phyloP scores from a whole-genome alignment of 345 rosid genomes.

The Citrus australasica region DNA sequence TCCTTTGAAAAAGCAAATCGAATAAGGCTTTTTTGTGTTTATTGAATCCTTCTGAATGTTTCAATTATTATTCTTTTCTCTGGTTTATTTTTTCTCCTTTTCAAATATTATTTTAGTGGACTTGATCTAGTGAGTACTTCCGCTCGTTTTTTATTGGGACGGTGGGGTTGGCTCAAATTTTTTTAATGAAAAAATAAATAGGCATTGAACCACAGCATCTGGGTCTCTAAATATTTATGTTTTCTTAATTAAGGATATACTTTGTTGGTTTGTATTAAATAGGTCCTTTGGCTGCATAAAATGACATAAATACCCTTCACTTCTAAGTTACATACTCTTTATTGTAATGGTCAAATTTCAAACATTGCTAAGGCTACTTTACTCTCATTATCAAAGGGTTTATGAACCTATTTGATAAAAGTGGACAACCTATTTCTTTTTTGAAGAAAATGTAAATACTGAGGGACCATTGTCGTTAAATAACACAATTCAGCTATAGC shows the following conservation, averaged over 20 bases:
- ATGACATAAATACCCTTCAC: background rate
- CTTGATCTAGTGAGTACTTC: background rate
- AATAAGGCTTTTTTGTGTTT: background rate
- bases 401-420: background rate
- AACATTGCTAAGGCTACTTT: background rate
- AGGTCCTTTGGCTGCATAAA: background rate
- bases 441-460: background rate
- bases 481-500: background rate
- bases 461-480: background rate
- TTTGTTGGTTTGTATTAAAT: background rate
- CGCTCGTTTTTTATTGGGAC: background rate
- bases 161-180: background rate
- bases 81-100: background rate
- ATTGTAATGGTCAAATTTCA: background rate
- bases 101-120: background rate
- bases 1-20: background rate
- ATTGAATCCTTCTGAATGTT: background rate
- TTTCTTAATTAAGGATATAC: no score
- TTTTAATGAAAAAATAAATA: no score
- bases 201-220: background rate
- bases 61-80: background rate
- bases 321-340: background rate
- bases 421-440: background rate
- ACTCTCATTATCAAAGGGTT: background rate
- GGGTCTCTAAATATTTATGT: background rate